A percentile compares a stretch with the other conserved stretches of the same genome.
Evolutionary conservation across 164 flowering plant genomes (phyloP).

Genomic region (Umbellularia californica): DNA sequence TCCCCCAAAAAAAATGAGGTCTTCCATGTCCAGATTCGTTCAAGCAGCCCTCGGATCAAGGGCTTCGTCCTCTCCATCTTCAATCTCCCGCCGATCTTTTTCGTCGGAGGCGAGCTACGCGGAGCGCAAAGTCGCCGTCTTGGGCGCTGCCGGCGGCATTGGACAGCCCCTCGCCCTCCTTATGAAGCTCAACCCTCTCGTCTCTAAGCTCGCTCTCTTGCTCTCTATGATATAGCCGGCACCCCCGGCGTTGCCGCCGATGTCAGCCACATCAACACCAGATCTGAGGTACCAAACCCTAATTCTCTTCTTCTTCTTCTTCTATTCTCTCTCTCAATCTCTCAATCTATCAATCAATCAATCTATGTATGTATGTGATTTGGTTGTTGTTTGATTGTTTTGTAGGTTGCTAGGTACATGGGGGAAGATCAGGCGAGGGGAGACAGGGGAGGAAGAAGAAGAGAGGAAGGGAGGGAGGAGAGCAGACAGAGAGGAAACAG

Average conservation of each 20-base stretch:
- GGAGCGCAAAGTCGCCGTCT: conserved; percentile 43
- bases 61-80: conserved; percentile 6
- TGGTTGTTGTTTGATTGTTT: background rate
- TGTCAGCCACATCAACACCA: conserved; percentile 60
- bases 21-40: conserved; percentile 38
- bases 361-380: background rate
- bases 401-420: conserved; percentile 62
- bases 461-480: no score
- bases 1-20: conserved; percentile 20
- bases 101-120: conserved; percentile 25
- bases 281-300: conserved; percentile 36
- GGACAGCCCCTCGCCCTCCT: conserved; percentile 58
- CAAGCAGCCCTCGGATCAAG: conserved; percentile 24
- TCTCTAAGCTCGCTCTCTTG: conserved; percentile 46
- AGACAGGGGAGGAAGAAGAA: no score
- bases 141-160: conserved; percentile 64
- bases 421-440: conserved; percentile 77
- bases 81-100: conserved; percentile 18
- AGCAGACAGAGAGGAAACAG: no score
- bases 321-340: background rate
- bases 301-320: background rate
- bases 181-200: conserved; percentile 65
- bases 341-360: no score
- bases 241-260: conserved; percentile 74
- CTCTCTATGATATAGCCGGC: conserved; percentile 67